phyloP scores from a whole-genome alignment of 2,329 filamentous ascomycete species.

The Colletotrichum echinochloae region DNA sequence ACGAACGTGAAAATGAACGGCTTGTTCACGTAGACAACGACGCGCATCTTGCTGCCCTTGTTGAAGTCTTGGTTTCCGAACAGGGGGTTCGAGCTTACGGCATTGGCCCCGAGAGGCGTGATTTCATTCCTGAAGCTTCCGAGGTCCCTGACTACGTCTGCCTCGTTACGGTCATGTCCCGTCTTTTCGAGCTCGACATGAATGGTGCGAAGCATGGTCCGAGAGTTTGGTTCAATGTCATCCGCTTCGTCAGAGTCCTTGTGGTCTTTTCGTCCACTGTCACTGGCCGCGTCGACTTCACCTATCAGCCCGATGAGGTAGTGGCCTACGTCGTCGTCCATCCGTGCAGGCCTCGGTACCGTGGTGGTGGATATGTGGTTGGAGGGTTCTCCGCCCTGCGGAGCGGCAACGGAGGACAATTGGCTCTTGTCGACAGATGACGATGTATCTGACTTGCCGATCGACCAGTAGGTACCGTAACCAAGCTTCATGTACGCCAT shows the following conservation, averaged over 20 bases:
- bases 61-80: conserved; percentile 64
- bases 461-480: conserved; percentile 76
- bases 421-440: conserved; percentile 15
- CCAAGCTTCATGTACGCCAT: conserved; percentile 75
- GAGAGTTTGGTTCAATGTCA: conserved; percentile 58
- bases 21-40: conserved; percentile 78
- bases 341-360: conserved; percentile 12
- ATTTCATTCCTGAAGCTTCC: conserved; percentile 35
- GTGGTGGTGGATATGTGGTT: conserved; percentile 10
- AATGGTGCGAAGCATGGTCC: conserved; percentile 73
- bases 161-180: conserved; percentile 54
- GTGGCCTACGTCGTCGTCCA: conserved; percentile 51
- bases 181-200: conserved; percentile 71
- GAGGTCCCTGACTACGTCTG: conserved; percentile 60
- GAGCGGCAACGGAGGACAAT: conserved; percentile 16
- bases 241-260: conserved; percentile 48
- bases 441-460: conserved; percentile 33
- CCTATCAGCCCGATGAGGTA: conserved; percentile 79
- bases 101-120: conserved; percentile 35
- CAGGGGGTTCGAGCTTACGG: conserved; percentile 38
- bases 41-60: conserved; percentile 69
- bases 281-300: conserved; percentile 64
- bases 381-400: conserved; percentile 7
- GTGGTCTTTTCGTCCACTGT: conserved; percentile 49
- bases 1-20: conserved; percentile 85